phyloP scores from a whole-genome alignment of 2,329 filamentous ascomycete genomes.

The Pyrenochaeta sp. region DNA sequence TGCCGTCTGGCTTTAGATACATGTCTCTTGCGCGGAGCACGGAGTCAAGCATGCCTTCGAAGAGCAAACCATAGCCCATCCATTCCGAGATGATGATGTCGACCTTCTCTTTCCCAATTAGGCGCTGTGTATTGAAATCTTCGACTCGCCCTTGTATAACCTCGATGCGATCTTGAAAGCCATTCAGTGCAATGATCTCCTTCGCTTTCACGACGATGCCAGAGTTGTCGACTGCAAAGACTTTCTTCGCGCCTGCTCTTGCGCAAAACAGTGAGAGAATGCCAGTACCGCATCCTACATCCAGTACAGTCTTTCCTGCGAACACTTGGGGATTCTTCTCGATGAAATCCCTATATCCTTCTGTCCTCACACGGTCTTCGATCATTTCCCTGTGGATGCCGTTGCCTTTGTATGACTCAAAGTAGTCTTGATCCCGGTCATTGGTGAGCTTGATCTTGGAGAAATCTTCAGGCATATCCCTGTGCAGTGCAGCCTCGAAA shows the following conservation, averaged over 20 bases:
- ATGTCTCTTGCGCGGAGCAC: conserved; percentile 88
- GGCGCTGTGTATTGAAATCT: conserved; percentile 74
- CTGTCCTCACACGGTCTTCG: conserved; percentile 86
- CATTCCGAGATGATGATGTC: conserved; percentile 97
- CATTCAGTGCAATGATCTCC: conserved; percentile 85
- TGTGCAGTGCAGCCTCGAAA: conserved; percentile 51
- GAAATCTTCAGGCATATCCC: conserved; percentile 47
- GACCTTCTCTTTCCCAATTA: conserved; percentile 64
- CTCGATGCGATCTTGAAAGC: conserved; percentile 76
- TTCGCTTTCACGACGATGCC: conserved; percentile 87
- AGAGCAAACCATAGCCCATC: conserved; percentile 96
- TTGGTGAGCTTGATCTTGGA: conserved; percentile 39
- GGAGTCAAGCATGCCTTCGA: conserved; percentile 95
- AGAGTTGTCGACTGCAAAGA: conserved; percentile 92
- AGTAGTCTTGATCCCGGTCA: conserved; percentile 68
- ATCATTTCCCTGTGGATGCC: conserved; percentile 97
- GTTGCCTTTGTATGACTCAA: conserved; percentile 68
- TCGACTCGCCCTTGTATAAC: conserved; percentile 88
- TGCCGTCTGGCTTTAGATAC: conserved; percentile 80
- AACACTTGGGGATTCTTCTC: conserved; percentile 91
- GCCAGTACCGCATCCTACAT: conserved; percentile 84
- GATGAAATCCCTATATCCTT: conserved; percentile 93
- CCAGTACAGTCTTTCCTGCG: conserved; percentile 83
- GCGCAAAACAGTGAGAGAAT: conserved; percentile 96
- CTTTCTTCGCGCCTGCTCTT: conserved; percentile 83